phyloP scores from a whole-genome alignment of 441 rosid species.

The Pelargonium fulgidum region DNA sequence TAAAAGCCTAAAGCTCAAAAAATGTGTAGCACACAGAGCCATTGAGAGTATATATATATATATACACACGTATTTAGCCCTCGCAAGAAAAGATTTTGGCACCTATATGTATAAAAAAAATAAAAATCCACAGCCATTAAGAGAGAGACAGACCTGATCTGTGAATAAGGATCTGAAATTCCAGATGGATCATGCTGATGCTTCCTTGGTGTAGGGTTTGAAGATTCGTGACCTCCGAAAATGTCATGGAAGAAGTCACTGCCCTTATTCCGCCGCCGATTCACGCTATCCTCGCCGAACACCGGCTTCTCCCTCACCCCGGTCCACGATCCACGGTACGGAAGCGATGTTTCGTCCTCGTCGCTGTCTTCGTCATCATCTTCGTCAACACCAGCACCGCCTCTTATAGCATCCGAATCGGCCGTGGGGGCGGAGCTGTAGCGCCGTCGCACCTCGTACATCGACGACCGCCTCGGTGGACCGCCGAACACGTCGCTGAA shows the following conservation, averaged over 20 bases:
- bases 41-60: too few species aligned
- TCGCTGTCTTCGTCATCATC: neutral
- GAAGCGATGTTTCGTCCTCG: neutral
- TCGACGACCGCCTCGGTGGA: conserved; percentile 66
- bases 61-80: too few species aligned
- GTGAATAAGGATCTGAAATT: too few species aligned
- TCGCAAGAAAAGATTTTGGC: too few species aligned
- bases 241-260: conserved; percentile 77
- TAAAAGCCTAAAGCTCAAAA: too few species aligned
- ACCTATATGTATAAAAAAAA: too few species aligned
- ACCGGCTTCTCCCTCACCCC: conserved; percentile 60
- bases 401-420: conserved; percentile 25
- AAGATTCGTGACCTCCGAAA: conserved; percentile 44
- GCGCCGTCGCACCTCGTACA: conserved; percentile 30
- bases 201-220: conserved; percentile 44
- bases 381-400: conserved; percentile 19
- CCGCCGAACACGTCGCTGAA: conserved; percentile 91
- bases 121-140: too few species aligned
- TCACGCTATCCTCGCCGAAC: conserved; percentile 56
- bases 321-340: conserved; percentile 31
- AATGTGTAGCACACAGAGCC: too few species aligned
- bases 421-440: conserved; percentile 38
- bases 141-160: too few species aligned
- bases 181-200: neutral
- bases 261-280: conserved; percentile 36